These are phyloP conservation scores for Graphiopsis chlorocephala DNA, from an alignment of 2,329 filamentous ascomycete species.

Conservation along the genomic window DNA sequence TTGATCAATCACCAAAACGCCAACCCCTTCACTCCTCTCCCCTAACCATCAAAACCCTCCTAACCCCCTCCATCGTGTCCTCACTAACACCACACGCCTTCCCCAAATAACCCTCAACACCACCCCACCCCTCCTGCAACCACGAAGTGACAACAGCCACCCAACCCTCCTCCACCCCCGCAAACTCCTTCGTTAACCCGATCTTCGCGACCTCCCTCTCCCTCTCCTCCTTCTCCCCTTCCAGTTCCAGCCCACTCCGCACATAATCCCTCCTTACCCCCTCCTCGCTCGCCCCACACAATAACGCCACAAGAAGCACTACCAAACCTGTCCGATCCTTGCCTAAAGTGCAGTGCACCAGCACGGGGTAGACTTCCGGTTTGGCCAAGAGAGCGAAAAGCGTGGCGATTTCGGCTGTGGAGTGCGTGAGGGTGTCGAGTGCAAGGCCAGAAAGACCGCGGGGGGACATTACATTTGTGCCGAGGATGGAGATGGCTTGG, in stretches of 20 bases:
- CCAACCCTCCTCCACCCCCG: constrained; percentile 62
- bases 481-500: constrained; percentile 67
- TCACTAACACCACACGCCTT: constrained; percentile 51
- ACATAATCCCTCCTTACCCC: constrained; percentile 72
- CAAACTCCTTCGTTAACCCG: constrained; percentile 72
- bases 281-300: constrained; percentile 55
- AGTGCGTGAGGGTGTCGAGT: constrained; percentile 66
- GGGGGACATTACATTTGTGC: constrained; percentile 66
- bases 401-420: constrained; percentile 58
- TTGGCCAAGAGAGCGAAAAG: constrained; percentile 52
- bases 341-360: constrained; percentile 85
- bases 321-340: constrained; percentile 81
- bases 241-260: constrained; percentile 61
- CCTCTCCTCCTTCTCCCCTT: constrained; percentile 60
- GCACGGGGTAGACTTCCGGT: constrained; percentile 56
- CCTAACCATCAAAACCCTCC: constrained; percentile 26
- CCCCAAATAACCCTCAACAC: constrained; percentile 63
- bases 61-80: constrained; percentile 36
- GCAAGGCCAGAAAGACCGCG: constrained; percentile 70
- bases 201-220: constrained; percentile 67
- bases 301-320: constrained; percentile 64
- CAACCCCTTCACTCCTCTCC: neutral
- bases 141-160: constrained; percentile 58
- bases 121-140: constrained; percentile 62
- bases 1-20: neutral